Percentiles rank a stretch among this genome's conserved stretches.
phyloP scores from a whole-genome alignment of 805 yeast species.

The Sugiyamaella americana region DNA sequence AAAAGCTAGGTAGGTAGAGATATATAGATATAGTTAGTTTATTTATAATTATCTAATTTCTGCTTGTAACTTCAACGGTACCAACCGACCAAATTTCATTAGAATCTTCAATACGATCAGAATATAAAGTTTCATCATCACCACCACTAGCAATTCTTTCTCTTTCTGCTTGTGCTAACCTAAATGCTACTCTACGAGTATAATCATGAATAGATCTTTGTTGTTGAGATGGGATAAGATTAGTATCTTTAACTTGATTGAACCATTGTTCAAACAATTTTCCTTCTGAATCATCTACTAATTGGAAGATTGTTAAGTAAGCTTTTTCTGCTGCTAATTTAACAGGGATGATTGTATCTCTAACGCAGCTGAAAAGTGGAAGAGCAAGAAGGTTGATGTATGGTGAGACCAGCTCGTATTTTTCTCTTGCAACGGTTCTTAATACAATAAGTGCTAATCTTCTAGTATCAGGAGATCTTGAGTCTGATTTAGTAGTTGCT shows the following conservation, averaged over 20 bases:
- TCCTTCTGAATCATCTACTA: conserved; percentile 58
- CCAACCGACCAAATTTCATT: conserved; percentile 76
- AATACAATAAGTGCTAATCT: conserved; percentile 70
- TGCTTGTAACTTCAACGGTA: conserved; percentile 4
- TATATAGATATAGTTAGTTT: no score
- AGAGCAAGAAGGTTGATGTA: conserved; percentile 43
- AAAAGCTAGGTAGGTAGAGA: no score
- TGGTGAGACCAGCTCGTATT: conserved; percentile 47
- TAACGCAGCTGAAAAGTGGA: conserved; percentile 69
- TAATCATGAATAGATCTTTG: conserved; percentile 79
- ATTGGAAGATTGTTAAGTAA: conserved; percentile 60
- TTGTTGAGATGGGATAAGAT: conserved; percentile 21
- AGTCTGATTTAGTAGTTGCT: conserved; percentile 45
- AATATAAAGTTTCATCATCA: conserved; percentile 74
- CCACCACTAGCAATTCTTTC: conserved; percentile 89
- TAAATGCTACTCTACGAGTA: conserved; percentile 79
- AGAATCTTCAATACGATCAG: conserved; percentile 83
- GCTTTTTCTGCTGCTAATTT: conserved; percentile 94
- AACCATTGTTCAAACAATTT: conserved; percentile 62
- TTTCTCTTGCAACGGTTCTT: conserved; percentile 65
- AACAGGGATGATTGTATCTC: conserved; percentile 86
- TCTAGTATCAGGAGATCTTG: conserved; percentile 68
- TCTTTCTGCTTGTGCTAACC: conserved; percentile 81
- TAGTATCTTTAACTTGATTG: conserved; percentile 31
- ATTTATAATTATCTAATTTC: no score